These are phyloP conservation scores for Epichloe baconii DNA, from an alignment of 2,329 filamentous ascomycete genomes.

Conservation along the genomic window DNA sequence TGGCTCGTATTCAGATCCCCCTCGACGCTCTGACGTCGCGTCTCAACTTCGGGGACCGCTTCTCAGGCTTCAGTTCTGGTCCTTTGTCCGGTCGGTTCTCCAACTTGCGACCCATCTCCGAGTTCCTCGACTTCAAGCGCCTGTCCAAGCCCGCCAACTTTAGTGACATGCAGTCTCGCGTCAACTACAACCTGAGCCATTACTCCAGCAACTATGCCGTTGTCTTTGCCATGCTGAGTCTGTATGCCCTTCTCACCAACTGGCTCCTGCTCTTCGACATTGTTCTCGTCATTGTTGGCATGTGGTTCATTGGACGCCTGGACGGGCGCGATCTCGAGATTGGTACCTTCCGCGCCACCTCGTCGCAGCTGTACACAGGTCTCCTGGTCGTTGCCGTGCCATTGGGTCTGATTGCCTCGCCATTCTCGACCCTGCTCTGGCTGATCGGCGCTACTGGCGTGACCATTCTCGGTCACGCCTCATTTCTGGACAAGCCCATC, in stretches of 20 bases:
- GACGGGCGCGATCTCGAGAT: conserved; percentile 80
- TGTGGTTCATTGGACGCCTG: conserved; percentile 86
- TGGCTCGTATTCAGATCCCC: conserved; percentile 86
- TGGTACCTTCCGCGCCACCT: conserved; percentile 68
- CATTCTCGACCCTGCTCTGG: conserved; percentile 80
- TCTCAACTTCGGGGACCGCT: conserved; percentile 74
- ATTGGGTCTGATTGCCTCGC: conserved; percentile 72
- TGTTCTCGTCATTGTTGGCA: conserved; percentile 68
- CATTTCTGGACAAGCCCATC: conserved; percentile 96
- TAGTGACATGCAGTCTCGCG: conserved; percentile 72
- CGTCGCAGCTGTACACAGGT: conserved; percentile 87
- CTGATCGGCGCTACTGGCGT: conserved; percentile 91
- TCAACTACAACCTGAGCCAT: conserved; percentile 95
- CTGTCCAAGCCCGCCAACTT: conserved; percentile 91
- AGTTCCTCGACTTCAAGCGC: conserved; percentile 94
- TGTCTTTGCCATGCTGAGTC: conserved; percentile 85
- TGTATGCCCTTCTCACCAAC: conserved; percentile 91
- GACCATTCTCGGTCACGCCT: conserved; percentile 85
- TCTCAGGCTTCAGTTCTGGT: conserved; percentile 69
- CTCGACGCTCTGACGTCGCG: conserved; percentile 84
- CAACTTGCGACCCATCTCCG: conserved; percentile 79
- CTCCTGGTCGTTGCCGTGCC: conserved; percentile 75
- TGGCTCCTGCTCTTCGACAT: conserved; percentile 82
- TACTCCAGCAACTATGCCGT: conserved; percentile 98
- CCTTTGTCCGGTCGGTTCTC: conserved; percentile 73